Evolutionary conservation across 768 basidiomycete genomes (phyloP).

Genomic region (Saitozyma podzolica): DNA sequence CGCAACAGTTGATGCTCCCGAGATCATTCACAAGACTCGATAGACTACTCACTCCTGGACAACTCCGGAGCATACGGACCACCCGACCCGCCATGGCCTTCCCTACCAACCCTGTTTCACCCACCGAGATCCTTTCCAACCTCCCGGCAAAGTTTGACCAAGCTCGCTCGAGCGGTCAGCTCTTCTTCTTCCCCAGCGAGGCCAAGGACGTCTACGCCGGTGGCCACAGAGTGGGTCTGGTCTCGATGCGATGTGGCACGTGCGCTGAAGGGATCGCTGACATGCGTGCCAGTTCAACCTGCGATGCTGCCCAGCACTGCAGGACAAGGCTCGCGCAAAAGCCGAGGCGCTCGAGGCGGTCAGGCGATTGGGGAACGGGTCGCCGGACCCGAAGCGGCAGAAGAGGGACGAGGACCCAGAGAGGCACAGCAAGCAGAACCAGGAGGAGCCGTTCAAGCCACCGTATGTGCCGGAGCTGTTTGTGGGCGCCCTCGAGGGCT

Average conservation of each 20-base stretch:
- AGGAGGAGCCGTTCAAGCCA: constrained; percentile 70
- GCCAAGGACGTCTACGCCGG: constrained; percentile 63
- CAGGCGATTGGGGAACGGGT: constrained; percentile 40
- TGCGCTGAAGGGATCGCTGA: constrained; percentile 3
- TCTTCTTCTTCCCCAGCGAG: constrained; percentile 77
- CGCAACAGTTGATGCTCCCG: no score
- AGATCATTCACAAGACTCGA: no score
- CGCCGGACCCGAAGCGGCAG: constrained; percentile 32
- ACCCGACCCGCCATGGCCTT: constrained; percentile 19
- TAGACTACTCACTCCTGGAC: no score
- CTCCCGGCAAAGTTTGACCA: constrained; percentile 42
- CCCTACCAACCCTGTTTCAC: constrained; percentile 24
- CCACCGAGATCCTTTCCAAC: constrained; percentile 38
- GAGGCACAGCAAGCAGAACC: constrained; percentile 42
- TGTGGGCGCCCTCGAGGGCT: constrained; percentile 67
- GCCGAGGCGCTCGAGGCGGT: constrained; percentile 54
- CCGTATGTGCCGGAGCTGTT: constrained; percentile 77
- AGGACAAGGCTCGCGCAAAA: constrained; percentile 65
- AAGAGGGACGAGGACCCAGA: constrained; percentile 12
- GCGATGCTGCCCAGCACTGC: constrained; percentile 77
- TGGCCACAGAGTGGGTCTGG: constrained; percentile 64
- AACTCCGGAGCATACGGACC: no score
- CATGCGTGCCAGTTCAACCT: constrained; percentile 70
- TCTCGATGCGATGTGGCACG: neutral
- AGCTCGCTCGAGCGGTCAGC: constrained; percentile 60